These are phyloP conservation scores for Phytophthora sp. DNA, from an alignment of 352 stramenopile species.

Conservation along the genomic window DNA sequence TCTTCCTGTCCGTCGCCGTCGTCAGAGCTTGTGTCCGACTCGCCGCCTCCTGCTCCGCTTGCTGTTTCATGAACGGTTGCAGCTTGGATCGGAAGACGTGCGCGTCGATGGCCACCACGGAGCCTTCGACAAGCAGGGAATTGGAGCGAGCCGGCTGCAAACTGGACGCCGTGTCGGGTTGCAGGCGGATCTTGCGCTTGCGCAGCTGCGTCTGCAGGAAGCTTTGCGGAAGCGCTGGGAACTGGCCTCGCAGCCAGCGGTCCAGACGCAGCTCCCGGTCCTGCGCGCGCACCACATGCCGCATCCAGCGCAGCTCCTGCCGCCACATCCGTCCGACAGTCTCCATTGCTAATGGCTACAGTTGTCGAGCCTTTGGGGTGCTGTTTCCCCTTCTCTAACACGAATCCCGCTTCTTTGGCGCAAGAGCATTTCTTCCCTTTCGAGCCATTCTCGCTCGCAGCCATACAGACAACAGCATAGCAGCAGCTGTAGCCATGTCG, in stretches of 20 bases:
- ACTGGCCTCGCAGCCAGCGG: constrained; percentile 65
- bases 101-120: constrained; percentile 59
- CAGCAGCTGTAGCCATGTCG: constrained; percentile 13
- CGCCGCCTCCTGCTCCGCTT: neutral
- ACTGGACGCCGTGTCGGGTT: neutral
- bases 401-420: neutral
- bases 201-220: constrained; percentile 70
- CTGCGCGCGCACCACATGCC: constrained; percentile 43
- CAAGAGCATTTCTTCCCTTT: constrained; percentile 10
- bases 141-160: constrained; percentile 33
- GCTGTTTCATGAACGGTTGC: constrained; percentile 9
- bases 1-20: constrained; percentile 9
- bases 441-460: neutral
- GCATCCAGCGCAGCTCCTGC: constrained; percentile 59
- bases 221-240: constrained; percentile 56
- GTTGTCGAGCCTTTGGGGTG: neutral
- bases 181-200: constrained; percentile 70
- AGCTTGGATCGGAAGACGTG: constrained; percentile 47
- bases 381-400: neutral
- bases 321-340: constrained; percentile 31
- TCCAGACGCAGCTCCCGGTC: constrained; percentile 74
- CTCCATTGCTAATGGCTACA: constrained; percentile 9
- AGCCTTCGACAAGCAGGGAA: constrained; percentile 46
- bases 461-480: constrained; percentile 26
- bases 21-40: neutral